Evolutionary conservation across 768 basidiomycete species (phyloP).

Genomic region (Lactarius akahatsu): DNA sequence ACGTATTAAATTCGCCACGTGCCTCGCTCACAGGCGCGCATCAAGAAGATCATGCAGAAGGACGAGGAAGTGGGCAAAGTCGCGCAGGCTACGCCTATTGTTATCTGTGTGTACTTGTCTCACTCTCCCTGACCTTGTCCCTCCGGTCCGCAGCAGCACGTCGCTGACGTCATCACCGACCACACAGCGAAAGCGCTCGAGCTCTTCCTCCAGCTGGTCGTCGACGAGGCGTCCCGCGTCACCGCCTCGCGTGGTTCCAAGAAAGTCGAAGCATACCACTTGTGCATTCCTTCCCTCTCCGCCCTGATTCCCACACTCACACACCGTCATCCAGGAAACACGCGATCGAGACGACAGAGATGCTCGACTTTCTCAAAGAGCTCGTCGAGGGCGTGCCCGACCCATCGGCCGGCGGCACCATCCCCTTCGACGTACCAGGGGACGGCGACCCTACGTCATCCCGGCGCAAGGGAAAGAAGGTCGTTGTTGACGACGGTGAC

Average conservation of each 20-base stretch:
- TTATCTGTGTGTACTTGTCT: constrained; percentile 73
- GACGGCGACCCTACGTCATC: constrained; percentile 55
- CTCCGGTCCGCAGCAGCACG: neutral
- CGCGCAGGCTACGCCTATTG: constrained; percentile 92
- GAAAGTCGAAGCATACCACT: constrained; percentile 89
- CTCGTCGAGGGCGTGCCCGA: constrained; percentile 85
- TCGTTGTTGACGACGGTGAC: constrained; percentile 39
- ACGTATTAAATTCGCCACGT: neutral
- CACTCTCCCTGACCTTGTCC: constrained; percentile 2
- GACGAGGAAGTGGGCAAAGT: constrained; percentile 99
- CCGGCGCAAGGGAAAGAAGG: constrained; percentile 58
- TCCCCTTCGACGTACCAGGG: constrained; percentile 64
- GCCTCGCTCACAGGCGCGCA: constrained; percentile 66
- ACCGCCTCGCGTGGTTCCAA: constrained; percentile 75
- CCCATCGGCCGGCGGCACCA: constrained; percentile 79
- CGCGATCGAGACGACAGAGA: constrained; percentile 81
- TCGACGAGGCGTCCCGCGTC: constrained; percentile 80
- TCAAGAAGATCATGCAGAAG: constrained; percentile 99
- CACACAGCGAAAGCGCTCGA: constrained; percentile 87
- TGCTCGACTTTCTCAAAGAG: constrained; percentile 93
- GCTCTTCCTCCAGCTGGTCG: constrained; percentile 81
- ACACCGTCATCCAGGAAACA: constrained; percentile 64
- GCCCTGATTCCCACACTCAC: neutral
- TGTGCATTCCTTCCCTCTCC: constrained; percentile 54
- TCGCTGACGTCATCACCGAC: neutral